Conservation (phyloP, 1,284 basidiomycete genomes). For the Boletus smithii region DNA sequence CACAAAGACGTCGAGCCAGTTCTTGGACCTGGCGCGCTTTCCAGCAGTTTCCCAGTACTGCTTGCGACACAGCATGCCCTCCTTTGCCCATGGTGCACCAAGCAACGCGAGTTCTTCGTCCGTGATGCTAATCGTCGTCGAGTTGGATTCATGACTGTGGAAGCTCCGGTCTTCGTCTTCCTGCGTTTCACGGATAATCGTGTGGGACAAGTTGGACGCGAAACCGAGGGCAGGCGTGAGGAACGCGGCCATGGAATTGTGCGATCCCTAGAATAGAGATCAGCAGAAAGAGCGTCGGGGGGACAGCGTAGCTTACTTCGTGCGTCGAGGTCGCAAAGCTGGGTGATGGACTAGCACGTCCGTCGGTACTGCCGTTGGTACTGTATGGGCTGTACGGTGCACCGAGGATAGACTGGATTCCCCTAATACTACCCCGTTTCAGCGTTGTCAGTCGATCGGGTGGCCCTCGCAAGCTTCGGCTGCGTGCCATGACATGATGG, state of each 20-base stretch:
- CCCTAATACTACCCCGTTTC: constrained; percentile 87
- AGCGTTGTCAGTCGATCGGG: constrained; percentile 72
- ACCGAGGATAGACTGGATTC: constrained; percentile 74
- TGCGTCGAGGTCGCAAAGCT: constrained; percentile 71
- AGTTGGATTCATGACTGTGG: constrained; percentile 56
- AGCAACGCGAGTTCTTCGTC: constrained; percentile 94
- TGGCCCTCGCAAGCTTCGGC: constrained; percentile 64
- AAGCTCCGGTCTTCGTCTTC: constrained; percentile 85
- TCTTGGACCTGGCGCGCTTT: constrained; percentile 81
- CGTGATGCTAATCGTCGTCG: constrained; percentile 75
- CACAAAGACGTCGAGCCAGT: constrained; percentile 92
- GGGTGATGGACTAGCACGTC: constrained; percentile 83
- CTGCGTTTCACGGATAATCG: constrained; percentile 91
- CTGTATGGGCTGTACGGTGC: constrained; percentile 69
- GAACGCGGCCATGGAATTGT: constrained; percentile 56
- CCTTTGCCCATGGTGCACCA: constrained; percentile 98
- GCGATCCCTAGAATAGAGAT: constrained; percentile 36
- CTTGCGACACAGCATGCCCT: constrained; percentile 91
- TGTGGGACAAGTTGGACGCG: constrained; percentile 91
- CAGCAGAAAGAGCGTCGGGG: constrained; percentile 1
- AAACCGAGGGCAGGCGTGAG: constrained; percentile 86
- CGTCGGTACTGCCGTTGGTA: constrained; percentile 78
- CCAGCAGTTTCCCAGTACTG: constrained; percentile 87
- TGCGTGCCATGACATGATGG: constrained; percentile 47
- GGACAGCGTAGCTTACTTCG: constrained; percentile 47